Conservation (phyloP, 164 flowering plant genomes). For the Stephania japonica region DNA sequence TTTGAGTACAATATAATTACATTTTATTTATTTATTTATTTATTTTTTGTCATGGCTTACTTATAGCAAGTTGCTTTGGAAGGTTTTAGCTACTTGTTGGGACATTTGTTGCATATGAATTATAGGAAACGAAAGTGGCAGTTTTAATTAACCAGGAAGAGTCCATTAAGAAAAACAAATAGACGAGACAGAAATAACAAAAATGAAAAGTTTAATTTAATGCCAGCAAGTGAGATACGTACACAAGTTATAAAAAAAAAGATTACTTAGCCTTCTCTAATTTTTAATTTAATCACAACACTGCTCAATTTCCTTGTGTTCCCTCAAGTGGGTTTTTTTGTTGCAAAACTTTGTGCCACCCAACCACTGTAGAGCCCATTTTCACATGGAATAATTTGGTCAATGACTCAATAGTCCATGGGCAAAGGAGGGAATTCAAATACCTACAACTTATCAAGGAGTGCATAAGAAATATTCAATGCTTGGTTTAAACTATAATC, state of each 20-base stretch:
- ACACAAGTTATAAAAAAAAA: background rate
- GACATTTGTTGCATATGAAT: background rate
- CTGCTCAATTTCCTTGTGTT: no score
- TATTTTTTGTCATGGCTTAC: no score
- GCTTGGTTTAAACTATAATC: no score
- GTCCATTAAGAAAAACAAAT: background rate
- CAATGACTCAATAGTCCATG: background rate
- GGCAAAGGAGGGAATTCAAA: background rate
- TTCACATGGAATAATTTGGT: no score
- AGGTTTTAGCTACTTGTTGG: background rate
- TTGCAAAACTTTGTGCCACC: no score
- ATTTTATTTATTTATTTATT: no score
- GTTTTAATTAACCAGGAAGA: background rate
- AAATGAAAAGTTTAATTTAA: background rate
- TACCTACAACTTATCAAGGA: background rate
- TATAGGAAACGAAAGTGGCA: background rate
- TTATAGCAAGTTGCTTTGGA: no score
- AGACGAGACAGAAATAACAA: background rate
- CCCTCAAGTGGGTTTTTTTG: no score
- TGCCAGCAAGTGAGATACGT: slow-evolving; percentile 14
- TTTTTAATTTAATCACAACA: no score
- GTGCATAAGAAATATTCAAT: background rate
- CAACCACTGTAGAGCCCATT: no score
- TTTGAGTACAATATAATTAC: no score
- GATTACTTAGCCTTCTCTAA: background rate